phyloP scores from a whole-genome alignment of 257 asterid species.

The Cinchona pubescens region DNA sequence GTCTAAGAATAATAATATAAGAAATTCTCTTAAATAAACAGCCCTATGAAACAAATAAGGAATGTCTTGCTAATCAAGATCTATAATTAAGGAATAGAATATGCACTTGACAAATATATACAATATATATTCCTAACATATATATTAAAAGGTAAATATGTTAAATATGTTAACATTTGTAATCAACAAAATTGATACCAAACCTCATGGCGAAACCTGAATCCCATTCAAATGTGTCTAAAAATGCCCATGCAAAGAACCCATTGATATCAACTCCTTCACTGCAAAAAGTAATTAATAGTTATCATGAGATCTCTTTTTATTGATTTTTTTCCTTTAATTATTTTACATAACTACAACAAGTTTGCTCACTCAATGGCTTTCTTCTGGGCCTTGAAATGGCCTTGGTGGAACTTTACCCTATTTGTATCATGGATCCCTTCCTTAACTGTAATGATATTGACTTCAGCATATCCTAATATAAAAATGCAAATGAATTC shows the following conservation, averaged over 20 bases:
- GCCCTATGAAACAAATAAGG: too few species aligned
- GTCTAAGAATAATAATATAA: too few species aligned
- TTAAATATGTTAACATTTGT: too few species aligned
- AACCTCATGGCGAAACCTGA: conserved; percentile 35
- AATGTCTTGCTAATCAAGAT: too few species aligned
- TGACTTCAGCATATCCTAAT: conserved; percentile 29
- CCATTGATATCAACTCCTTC: conserved; percentile 34
- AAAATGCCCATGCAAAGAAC: conserved; percentile 45
- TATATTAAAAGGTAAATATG: too few species aligned
- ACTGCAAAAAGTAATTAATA: neutral
- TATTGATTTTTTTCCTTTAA: too few species aligned
- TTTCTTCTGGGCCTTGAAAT: conserved; percentile 30
- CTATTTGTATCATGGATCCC: conserved; percentile 18
- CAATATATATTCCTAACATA: too few species aligned
- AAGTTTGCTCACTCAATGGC: conserved; percentile 39
- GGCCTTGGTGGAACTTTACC: conserved; percentile 29
- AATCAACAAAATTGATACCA: conserved; percentile 37
- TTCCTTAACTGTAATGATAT: neutral
- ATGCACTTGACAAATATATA: too few species aligned
- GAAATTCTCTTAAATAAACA: too few species aligned
- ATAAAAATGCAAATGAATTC: neutral
- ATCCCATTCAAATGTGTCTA: conserved; percentile 46
- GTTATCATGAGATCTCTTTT: too few species aligned
- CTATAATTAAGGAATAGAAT: too few species aligned
- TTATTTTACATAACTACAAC: too few species aligned